These are phyloP conservation scores for Tephrocybe sp. DNA, from an alignment of 768 basidiomycete species.

Conservation along the genomic window DNA sequence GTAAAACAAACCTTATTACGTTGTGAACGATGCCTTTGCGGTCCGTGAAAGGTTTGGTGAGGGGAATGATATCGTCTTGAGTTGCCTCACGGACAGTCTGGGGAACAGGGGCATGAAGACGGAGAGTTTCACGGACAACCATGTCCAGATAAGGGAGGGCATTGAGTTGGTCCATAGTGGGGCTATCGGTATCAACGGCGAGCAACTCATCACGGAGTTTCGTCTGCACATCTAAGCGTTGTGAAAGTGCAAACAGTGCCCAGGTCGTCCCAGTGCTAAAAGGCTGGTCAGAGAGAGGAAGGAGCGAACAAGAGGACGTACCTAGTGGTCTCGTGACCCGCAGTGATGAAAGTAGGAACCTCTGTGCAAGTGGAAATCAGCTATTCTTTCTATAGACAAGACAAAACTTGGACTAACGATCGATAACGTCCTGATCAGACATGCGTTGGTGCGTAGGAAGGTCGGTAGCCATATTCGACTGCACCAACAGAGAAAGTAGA, in stretches of 20 bases:
- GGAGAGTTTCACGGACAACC: conserved; percentile 58
- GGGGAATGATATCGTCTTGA: conserved; percentile 50
- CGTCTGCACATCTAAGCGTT: conserved; percentile 44
- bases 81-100: conserved; percentile 39
- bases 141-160: conserved; percentile 68
- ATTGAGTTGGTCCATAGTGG: conserved; percentile 68
- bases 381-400: background rate
- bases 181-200: conserved; percentile 47
- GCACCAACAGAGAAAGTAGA: conserved; percentile 41
- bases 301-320: conserved; percentile 6
- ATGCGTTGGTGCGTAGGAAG: conserved; percentile 13
- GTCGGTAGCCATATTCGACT: conserved; percentile 51
- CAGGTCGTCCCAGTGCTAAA: conserved; percentile 47
- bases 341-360: conserved; percentile 45
- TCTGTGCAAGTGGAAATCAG: conserved; percentile 24
- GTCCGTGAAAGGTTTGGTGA: conserved; percentile 44
- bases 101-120: conserved; percentile 52
- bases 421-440: conserved; percentile 16
- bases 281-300: background rate
- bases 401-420: conserved; percentile 3
- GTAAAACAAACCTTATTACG: conserved; percentile 31
- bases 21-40: conserved; percentile 36
- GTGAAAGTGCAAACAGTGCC: conserved; percentile 55
- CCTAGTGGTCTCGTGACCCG: conserved; percentile 48
- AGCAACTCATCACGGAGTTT: conserved; percentile 60